phyloP scores from a whole-genome alignment of 495 filamentous ascomycete species.

The Neurospora sp. region DNA sequence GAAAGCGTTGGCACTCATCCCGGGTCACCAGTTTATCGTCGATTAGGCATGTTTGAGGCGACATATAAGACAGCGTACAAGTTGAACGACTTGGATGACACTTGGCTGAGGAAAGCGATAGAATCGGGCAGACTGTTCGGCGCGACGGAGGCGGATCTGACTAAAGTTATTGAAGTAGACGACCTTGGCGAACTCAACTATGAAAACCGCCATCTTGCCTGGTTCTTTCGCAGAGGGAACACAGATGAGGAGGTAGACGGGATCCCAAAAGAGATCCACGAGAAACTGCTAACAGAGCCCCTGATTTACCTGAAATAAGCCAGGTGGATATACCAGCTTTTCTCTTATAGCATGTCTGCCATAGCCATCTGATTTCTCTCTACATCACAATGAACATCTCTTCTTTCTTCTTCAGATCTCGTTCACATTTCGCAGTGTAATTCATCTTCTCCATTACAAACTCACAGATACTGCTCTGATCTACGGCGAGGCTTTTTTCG shows the following conservation, averaged over 20 bases:
- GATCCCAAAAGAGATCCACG: not conserved
- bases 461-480: no score
- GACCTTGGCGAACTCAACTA: not conserved
- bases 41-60: not conserved
- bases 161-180: not conserved
- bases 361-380: not conserved
- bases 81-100: not conserved
- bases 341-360: not conserved
- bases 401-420: not conserved
- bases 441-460: not conserved
- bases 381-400: not conserved
- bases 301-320: not conserved
- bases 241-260: no score
- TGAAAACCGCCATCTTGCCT: not conserved
- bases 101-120: not conserved
- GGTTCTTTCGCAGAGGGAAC: no score
- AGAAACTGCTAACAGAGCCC: not conserved
- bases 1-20: not conserved
- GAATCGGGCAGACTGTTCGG: not conserved
- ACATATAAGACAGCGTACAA: not conserved
- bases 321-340: not conserved
- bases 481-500: no score
- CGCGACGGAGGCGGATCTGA: not conserved
- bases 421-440: not conserved
- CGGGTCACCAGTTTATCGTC: not conserved